Evolutionary conservation across 1,284 basidiomycete species (phyloP).

Genomic region (Entoloma clypeatum): DNA sequence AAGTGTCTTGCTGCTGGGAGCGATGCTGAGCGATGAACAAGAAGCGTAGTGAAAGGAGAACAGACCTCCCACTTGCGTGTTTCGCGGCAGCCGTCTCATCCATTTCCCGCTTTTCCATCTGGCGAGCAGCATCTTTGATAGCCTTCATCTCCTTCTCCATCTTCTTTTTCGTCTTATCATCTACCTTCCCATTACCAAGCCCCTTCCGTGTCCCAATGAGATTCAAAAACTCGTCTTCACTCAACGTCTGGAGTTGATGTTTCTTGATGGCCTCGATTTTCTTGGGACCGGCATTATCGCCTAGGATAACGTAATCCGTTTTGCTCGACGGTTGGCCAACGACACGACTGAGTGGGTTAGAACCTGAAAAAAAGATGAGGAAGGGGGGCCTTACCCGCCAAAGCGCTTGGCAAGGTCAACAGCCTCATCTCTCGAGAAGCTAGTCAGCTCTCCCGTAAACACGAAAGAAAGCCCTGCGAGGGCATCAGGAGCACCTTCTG

Average conservation of each 20-base stretch:
- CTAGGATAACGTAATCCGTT: conserved; percentile 89
- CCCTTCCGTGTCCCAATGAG: conserved; percentile 70
- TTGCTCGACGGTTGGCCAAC: conserved; percentile 86
- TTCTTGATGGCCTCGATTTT: conserved; percentile 87
- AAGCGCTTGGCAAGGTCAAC: conserved; percentile 88
- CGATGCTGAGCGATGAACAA: background rate
- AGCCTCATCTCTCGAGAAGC: conserved; percentile 87
- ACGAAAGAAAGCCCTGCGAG: conserved; percentile 89
- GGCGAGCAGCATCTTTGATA: conserved; percentile 69
- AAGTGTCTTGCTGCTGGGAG: conserved; percentile 27
- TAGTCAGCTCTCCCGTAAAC: conserved; percentile 91
- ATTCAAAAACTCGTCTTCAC: conserved; percentile 86
- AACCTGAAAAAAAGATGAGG: background rate
- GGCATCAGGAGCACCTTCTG: conserved; percentile 75
- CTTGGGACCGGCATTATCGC: conserved; percentile 82
- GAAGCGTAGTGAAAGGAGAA: conserved; percentile 3
- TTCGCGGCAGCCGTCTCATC: conserved; percentile 34
- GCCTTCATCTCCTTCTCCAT: conserved; percentile 77
- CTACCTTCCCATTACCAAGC: conserved; percentile 45
- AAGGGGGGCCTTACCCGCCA: conserved; percentile 64
- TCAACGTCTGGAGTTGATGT: conserved; percentile 70
- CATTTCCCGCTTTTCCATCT: conserved; percentile 70
- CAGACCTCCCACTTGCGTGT: conserved; percentile 24
- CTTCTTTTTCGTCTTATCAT: conserved; percentile 82
- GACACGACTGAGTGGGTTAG: conserved; percentile 61